phyloP scores from a whole-genome alignment of 2,329 filamentous ascomycete species.

The Parasarocladium wereldwijsianum region DNA sequence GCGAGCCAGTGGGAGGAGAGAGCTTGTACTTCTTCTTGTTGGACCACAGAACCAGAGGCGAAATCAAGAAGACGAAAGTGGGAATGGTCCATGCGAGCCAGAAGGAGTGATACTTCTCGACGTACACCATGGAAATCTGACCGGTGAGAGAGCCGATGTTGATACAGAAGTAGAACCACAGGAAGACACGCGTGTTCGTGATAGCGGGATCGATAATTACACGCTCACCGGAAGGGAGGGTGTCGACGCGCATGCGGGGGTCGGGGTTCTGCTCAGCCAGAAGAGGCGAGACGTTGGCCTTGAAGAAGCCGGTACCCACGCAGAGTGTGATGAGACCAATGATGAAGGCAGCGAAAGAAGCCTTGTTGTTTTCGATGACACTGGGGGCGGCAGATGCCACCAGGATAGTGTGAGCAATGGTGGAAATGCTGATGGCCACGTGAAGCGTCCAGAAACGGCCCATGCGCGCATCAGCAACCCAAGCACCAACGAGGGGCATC shows the following conservation, averaged over 20 bases:
- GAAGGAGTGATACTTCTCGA: conserved; percentile 64
- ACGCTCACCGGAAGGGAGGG: conserved; percentile 39
- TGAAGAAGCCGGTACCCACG: conserved; percentile 66
- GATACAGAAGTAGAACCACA: conserved; percentile 44
- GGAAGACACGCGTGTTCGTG: conserved; percentile 53
- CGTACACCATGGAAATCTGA: conserved; percentile 51
- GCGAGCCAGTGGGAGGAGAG: conserved; percentile 55
- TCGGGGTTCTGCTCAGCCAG: conserved; percentile 57
- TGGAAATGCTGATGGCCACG: conserved; percentile 49
- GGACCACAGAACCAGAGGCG: conserved; percentile 45
- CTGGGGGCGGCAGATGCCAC: conserved; percentile 48
- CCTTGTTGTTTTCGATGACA: conserved; percentile 42
- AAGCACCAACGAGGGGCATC: conserved; percentile 40
- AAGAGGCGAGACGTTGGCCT: conserved; percentile 61
- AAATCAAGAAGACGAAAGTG: conserved; percentile 47
- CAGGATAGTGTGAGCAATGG: conserved; percentile 51
- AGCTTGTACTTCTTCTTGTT: conserved; percentile 46
- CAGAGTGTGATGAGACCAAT: conserved; percentile 42
- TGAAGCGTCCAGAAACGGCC: conserved; percentile 63
- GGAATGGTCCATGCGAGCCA: conserved; percentile 58
- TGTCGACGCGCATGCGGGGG: conserved; percentile 40
- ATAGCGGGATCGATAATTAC: conserved; percentile 57
- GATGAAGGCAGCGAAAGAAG: conserved; percentile 51
- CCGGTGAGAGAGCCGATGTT: conserved; percentile 49
- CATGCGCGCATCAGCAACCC: conserved; percentile 52